Conservation (phyloP, 2,329 filamentous ascomycete species). For the Arthroderma sp. region DNA sequence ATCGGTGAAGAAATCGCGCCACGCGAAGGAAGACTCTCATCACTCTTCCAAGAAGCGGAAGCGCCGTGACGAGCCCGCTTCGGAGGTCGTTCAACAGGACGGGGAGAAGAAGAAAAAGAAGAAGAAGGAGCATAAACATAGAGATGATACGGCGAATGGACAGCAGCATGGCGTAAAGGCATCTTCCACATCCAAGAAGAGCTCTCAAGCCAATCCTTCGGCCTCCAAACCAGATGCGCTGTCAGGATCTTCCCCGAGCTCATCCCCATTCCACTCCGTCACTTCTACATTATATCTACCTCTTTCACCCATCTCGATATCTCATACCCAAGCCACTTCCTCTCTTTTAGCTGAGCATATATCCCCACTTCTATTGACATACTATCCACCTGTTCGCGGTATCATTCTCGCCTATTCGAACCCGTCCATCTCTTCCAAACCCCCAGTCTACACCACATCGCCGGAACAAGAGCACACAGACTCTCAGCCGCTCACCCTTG, state of each 20-base stretch:
- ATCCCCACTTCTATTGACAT: constrained; percentile 49
- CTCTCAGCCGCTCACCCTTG: constrained; percentile 28
- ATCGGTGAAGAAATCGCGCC: neutral
- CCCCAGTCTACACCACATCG: constrained; percentile 28
- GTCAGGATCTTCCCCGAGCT: neutral
- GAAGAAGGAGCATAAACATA: constrained; percentile 11
- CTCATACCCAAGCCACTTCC: constrained; percentile 40
- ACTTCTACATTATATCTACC: constrained; percentile 61
- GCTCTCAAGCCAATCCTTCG: constrained; percentile 13
- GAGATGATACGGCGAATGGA: neutral
- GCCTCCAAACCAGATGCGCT: constrained; percentile 7
- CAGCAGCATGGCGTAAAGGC: too few species aligned
- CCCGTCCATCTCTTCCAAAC: constrained; percentile 27
- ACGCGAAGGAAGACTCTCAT: constrained; percentile 8
- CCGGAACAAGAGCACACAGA: constrained; percentile 16
- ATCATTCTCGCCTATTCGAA: constrained; percentile 43
- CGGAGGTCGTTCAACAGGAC: constrained; percentile 13
- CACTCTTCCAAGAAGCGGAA: constrained; percentile 32
- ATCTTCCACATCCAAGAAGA: neutral
- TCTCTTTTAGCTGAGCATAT: constrained; percentile 49
- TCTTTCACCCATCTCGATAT: constrained; percentile 43
- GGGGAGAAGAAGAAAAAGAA: constrained; percentile 19
- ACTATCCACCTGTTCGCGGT: constrained; percentile 46
- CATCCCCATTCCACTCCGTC: constrained; percentile 63
- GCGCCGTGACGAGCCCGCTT: constrained; percentile 19